These are phyloP conservation scores for Yamagishiella unicocca DNA, from an alignment of 139 green algal species.

Conservation along the genomic window DNA sequence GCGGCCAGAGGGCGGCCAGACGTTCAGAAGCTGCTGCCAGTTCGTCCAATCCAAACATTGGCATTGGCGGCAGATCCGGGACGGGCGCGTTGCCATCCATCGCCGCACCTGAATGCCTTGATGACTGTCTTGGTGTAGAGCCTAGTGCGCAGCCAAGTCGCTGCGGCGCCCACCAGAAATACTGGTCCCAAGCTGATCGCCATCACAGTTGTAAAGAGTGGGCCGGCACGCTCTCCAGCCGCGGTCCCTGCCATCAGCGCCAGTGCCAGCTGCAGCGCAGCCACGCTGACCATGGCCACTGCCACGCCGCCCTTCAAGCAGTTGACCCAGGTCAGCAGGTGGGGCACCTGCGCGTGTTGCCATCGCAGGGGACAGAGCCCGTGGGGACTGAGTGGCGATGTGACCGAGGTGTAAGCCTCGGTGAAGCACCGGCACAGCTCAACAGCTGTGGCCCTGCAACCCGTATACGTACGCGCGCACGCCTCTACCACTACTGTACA, in stretches of 20 bases:
- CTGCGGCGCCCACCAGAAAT: not conserved
- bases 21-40: no score
- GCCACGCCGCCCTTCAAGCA: constrained; percentile 26
- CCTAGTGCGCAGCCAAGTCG: not conserved
- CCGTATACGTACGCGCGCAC: no score
- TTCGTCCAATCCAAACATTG: no score
- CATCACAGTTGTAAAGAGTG: not conserved
- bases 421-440: no score
- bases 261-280: constrained; percentile 6
- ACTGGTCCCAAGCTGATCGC: not conserved
- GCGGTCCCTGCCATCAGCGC: not conserved
- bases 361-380: no score
- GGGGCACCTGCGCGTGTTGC: constrained; percentile 9
- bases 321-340: constrained; percentile 29
- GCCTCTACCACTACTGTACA: no score
- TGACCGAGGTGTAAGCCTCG: no score
- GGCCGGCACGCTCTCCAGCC: not conserved
- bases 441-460: no score
- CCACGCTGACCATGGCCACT: not conserved
- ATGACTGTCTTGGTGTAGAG: not conserved
- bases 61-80: no score
- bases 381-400: no score
- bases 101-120: constrained; percentile 34
- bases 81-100: no score
- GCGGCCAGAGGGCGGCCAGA: no score